Conservation (phyloP, 495 filamentous ascomycete genomes). For the Lophiotrema nucula region DNA sequence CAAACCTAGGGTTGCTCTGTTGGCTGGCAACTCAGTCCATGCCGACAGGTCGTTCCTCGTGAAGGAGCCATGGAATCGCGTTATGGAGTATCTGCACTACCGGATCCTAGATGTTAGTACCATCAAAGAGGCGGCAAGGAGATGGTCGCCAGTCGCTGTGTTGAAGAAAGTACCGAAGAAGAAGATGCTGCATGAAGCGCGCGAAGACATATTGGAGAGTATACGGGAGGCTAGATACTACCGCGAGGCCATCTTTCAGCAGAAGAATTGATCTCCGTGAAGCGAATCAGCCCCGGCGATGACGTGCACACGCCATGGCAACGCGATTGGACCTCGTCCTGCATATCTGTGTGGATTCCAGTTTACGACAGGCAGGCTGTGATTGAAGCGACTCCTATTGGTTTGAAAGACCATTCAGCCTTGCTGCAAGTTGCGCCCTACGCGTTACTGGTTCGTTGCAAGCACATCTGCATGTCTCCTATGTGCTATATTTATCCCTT, state of each 20-base stretch:
- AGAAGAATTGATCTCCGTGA: not conserved
- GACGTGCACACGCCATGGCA: no score
- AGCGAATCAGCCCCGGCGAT: no score
- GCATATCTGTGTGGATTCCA: no score
- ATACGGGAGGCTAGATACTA: constrained; percentile 89
- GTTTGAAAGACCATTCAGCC: no score
- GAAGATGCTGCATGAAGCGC: constrained; percentile 73
- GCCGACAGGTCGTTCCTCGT: constrained; percentile 81
- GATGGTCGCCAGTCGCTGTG: constrained; percentile 70
- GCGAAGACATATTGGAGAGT: constrained; percentile 89
- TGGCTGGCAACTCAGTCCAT: constrained; percentile 92
- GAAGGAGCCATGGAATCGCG: constrained; percentile 66
- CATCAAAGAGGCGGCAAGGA: constrained; percentile 80
- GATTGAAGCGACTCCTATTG: no score
- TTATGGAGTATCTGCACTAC: constrained; percentile 78
- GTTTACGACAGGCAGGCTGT: no score
- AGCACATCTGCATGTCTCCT: no score
- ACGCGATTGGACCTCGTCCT: no score
- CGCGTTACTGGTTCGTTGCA: no score
- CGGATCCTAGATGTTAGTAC: constrained; percentile 88
- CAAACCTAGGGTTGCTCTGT: constrained; percentile 58
- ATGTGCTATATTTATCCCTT: no score
- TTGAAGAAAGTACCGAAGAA: constrained; percentile 65
- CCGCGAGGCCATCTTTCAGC: constrained; percentile 57
- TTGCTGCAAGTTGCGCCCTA: no score